Base-by-base conservation (phyloP, 2,329 filamentous ascomycete genomes). In the Colletotrichum lupini region DNA sequence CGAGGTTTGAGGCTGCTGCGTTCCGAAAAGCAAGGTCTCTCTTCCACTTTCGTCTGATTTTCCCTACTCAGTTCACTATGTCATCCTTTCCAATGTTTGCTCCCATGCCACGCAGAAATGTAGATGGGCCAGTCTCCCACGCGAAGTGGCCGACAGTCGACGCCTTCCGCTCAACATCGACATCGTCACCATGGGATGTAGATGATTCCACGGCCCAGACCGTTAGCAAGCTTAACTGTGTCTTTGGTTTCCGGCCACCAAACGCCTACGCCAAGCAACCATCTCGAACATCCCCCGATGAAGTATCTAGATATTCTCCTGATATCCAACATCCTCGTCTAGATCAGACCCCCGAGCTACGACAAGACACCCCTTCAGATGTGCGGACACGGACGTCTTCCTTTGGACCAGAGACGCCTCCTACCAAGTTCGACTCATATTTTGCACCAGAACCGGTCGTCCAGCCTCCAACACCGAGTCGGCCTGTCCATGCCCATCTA, bases 131-230 rank as follows among this genome's bases (percentile, higher is more conserved):
- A 30, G 71, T 73, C 32, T 66, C 67, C 56, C 67, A 70, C 49
- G 71, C 71, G 49, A 73, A 66, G 14, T 73, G 71, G 71, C 71
- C 71, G 16, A 56, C 71, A n/a, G 35, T 57, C 24, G 61, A 53
- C 16, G 24, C 57, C 14, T 60, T 52, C 28, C 71, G 67, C 22
- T 70, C 71, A 8, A 35, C 55, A 26, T 24, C 49, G 6, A 28
- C 55, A 26, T 19, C 49, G 8, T 70, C 70, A 19, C 55, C 42
- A 4, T 70, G 71, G 71, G 71, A 73, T 5, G 61, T 70, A 2
- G 71, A 73, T 22, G 71, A 73, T 16, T 70, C 71, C 6, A 73
- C 71, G 24, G 71, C 67, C 8, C 71, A 70, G 11, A 73, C 71
- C 9, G 71, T 73, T 2, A 70, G 71, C 56, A 73, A 57, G 42